Evolutionary conservation across 352 stramenopile genomes (phyloP).

Genomic region (Hyaloperonospora brassicae): DNA sequence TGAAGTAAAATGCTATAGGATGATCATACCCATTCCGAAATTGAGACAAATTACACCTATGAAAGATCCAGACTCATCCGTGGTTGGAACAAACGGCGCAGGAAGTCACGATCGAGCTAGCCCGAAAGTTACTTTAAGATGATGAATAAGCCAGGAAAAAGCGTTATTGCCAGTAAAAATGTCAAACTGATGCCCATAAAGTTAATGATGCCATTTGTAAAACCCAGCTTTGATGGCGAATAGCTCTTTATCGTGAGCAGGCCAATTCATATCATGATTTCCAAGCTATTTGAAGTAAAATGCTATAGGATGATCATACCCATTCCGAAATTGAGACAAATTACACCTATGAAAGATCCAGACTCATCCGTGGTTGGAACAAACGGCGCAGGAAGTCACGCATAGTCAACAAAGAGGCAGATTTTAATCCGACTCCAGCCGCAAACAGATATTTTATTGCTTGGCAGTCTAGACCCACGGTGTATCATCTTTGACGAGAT

Average conservation of each 20-base stretch:
- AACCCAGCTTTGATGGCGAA: slow-evolving; percentile 15
- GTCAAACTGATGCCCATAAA: slow-evolving; percentile 8
- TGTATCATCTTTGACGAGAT: slow-evolving; percentile 1
- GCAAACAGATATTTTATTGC: neutral
- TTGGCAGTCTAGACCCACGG: neutral
- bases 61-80: neutral
- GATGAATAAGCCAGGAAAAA: slow-evolving; percentile 2
- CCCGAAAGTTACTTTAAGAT: no score
- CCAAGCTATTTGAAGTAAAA: slow-evolving; percentile 5
- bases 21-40: neutral
- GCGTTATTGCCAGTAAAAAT: slow-evolving; percentile 6
- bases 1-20: slow-evolving; percentile 1
- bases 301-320: neutral
- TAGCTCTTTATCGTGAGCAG: slow-evolving; percentile 9
- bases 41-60: slow-evolving; percentile 2
- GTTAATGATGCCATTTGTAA: slow-evolving; percentile 12
- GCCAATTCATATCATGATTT: neutral
- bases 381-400: neutral
- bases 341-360: neutral
- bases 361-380: neutral
- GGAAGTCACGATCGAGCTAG: no score
- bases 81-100: no score
- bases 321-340: neutral
- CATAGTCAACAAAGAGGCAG: neutral
- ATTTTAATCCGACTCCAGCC: neutral